Evolutionary conservation across 306 rosid genomes (phyloP).

Genomic region (Begonia loranthoides): DNA sequence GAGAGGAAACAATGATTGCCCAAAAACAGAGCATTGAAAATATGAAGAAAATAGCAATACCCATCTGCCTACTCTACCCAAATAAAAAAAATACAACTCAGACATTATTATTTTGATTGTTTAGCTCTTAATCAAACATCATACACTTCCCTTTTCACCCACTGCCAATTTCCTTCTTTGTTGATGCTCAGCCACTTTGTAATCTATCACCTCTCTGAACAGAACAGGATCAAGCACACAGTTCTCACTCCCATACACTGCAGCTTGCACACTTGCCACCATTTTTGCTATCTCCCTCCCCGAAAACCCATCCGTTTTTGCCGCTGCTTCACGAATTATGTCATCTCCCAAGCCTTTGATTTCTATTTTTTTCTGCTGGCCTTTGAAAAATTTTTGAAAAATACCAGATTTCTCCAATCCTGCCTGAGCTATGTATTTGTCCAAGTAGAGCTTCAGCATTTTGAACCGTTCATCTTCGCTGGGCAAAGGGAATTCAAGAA

Average conservation of each 20-base stretch:
- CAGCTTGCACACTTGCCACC: slow-evolving; percentile 95
- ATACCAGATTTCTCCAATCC: slow-evolving; percentile 53
- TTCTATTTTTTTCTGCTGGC: slow-evolving; percentile 56
- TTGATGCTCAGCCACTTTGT: slow-evolving; percentile 90
- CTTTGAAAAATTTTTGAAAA: slow-evolving; percentile 41
- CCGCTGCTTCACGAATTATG: slow-evolving; percentile 70
- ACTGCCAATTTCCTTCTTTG: slow-evolving; percentile 78
- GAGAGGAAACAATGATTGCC: no score
- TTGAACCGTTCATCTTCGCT: slow-evolving; percentile 83
- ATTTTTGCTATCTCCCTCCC: slow-evolving; percentile 94
- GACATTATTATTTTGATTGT: no score
- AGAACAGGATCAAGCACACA: slow-evolving; percentile 69
- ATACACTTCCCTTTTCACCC: slow-evolving; percentile 22
- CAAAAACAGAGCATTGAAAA: no score
- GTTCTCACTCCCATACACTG: slow-evolving; percentile 76
- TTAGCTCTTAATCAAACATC: background rate
- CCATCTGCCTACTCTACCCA: no score
- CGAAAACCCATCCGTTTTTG: slow-evolving; percentile 75
- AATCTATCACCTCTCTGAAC: slow-evolving; percentile 84
- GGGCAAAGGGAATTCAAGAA: slow-evolving; percentile 89
- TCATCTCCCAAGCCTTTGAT: slow-evolving; percentile 76
- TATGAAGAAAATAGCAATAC: no score
- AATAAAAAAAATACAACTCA: no score
- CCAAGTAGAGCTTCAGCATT: slow-evolving; percentile 76
- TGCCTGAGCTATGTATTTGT: slow-evolving; percentile 74